These are phyloP conservation scores for Cryptococcus hybrid DNA, from an alignment of 1,284 basidiomycete genomes.

Conservation along the genomic window DNA sequence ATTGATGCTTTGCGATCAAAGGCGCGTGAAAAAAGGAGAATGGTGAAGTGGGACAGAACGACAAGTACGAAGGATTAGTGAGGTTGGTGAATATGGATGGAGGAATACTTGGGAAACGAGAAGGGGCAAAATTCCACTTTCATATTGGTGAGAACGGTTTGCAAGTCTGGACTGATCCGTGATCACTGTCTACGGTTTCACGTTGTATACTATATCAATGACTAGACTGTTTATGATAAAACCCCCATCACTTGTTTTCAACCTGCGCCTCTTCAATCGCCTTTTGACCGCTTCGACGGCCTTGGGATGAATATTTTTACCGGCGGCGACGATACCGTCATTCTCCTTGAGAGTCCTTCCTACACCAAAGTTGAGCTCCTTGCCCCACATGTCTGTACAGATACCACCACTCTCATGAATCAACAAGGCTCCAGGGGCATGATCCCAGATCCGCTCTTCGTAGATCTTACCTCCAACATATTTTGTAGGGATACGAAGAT, in stretches of 20 bases:
- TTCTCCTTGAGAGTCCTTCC: constrained; percentile 85
- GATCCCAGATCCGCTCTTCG: constrained; percentile 94
- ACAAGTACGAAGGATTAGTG: constrained; percentile 24
- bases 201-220: not conserved
- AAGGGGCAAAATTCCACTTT: constrained; percentile 29
- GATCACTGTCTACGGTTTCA: not conserved
- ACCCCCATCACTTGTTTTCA: not conserved
- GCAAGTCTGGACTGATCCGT: constrained; percentile 17
- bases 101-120: constrained; percentile 6
- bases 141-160: constrained; percentile 30
- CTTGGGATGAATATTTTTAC: constrained; percentile 63
- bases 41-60: constrained; percentile 3
- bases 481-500: constrained; percentile 82
- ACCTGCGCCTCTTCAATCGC: constrained; percentile 56
- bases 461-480: constrained; percentile 65
- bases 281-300: constrained; percentile 74
- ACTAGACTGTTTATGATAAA: not conserved
- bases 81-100: constrained; percentile 25
- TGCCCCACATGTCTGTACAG: constrained; percentile 78
- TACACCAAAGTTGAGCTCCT: constrained; percentile 77
- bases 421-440: constrained; percentile 82
- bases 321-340: constrained; percentile 78
- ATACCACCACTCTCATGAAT: constrained; percentile 87
- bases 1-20: constrained; percentile 31
- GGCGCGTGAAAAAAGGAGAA: constrained; percentile 1